Conservation (phyloP, 2,329 filamentous ascomycete genomes). For the Ampelomyces quisqualis region DNA sequence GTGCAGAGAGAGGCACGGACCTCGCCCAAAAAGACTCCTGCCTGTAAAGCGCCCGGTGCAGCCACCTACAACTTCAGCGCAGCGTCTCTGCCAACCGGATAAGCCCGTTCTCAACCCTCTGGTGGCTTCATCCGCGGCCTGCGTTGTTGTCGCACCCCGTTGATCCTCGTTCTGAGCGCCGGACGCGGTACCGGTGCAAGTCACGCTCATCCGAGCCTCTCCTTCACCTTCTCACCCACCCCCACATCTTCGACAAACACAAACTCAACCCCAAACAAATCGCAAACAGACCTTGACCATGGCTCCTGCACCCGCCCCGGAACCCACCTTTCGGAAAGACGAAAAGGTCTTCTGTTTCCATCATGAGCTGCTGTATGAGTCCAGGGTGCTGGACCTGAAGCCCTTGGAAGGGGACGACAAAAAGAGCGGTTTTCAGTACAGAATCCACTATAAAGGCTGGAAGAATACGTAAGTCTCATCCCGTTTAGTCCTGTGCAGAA, state of each 20-base stretch:
- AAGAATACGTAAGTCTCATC: conserved; percentile 76
- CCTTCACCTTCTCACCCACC: conserved; percentile 13
- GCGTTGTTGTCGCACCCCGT: no score
- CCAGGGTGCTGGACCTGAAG: conserved; percentile 83
- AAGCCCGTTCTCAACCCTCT: background rate
- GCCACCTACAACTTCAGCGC: conserved; percentile 11
- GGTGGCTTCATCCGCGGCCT: background rate
- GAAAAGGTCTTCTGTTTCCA: conserved; percentile 97
- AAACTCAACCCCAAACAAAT: no score
- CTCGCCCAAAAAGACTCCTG: conserved; percentile 21
- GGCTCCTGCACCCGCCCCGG: conserved; percentile 58
- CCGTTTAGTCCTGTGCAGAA: background rate
- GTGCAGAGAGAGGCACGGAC: conserved; percentile 16
- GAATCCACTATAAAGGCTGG: conserved; percentile 99
- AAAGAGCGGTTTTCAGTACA: conserved; percentile 78
- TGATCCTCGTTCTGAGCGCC: no score
- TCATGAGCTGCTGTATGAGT: conserved; percentile 94
- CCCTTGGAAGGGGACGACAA: conserved; percentile 63
- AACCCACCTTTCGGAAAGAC: conserved; percentile 66
- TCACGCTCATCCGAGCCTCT: no score
- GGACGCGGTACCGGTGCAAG: no score
- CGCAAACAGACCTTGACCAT: conserved; percentile 24
- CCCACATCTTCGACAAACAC: conserved; percentile 7
- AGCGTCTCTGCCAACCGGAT: conserved; percentile 1
- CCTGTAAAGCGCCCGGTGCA: conserved; percentile 9